phyloP scores from a whole-genome alignment of 2,329 filamentous ascomycete species.

The Ceratocystis destructans region DNA sequence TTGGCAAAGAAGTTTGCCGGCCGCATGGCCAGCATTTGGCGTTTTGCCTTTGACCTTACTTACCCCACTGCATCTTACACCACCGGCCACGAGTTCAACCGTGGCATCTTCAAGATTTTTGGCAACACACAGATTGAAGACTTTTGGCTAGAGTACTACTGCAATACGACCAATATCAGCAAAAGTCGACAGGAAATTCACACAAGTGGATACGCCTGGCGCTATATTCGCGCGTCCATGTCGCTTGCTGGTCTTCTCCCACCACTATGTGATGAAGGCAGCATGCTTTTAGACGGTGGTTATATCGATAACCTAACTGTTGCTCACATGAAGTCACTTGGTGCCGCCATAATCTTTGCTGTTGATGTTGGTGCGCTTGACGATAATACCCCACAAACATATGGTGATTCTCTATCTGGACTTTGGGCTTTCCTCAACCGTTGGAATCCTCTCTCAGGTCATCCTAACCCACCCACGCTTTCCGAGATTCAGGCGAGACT shows the following conservation, averaged over 20 bases:
- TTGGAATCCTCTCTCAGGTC: slow-evolving; percentile 87
- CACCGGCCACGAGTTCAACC: slow-evolving; percentile 96
- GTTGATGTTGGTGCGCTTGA: slow-evolving; percentile 89
- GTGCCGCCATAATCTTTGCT: slow-evolving; percentile 87
- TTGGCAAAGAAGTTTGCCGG: slow-evolving; percentile 94
- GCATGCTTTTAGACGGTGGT: slow-evolving; percentile 89
- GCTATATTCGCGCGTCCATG: slow-evolving; percentile 94
- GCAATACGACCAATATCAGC: slow-evolving; percentile 98
- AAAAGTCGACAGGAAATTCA: slow-evolving; percentile 86
- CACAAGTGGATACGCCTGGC: slow-evolving; percentile 92
- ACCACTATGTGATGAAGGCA: slow-evolving; percentile 89
- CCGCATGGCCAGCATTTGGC: slow-evolving; percentile 98
- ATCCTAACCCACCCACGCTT: slow-evolving; percentile 84
- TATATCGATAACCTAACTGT: slow-evolving; percentile 97
- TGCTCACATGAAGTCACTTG: slow-evolving; percentile 88
- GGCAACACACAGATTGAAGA: slow-evolving; percentile 96
- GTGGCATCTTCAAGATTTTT: slow-evolving; percentile 97
- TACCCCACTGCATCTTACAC: slow-evolving; percentile 96
- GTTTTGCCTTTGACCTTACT: slow-evolving; percentile 90
- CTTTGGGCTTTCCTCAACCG: slow-evolving; percentile 91
- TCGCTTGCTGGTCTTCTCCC: slow-evolving; percentile 84
- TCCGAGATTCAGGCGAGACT: slow-evolving; percentile 91
- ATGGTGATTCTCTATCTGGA: slow-evolving; percentile 86
- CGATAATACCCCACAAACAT: slow-evolving; percentile 79
- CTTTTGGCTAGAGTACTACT: slow-evolving; percentile 98